Base-by-base conservation (phyloP, 2,329 filamentous ascomycete species). In the Hirsutella minnesotensis region DNA sequence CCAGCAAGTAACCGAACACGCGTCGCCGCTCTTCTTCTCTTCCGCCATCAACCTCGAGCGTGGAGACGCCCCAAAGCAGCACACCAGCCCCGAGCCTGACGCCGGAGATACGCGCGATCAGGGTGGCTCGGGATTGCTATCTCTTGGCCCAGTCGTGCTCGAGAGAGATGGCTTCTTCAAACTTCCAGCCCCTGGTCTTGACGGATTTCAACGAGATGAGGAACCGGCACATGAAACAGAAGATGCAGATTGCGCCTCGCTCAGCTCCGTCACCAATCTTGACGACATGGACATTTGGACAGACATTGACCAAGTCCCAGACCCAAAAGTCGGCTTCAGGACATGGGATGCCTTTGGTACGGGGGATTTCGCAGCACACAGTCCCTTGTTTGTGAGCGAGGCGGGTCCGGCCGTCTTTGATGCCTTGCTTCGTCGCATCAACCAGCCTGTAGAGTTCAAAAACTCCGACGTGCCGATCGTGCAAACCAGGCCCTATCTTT, bases 281-380 rank as follows among this genome's bases (percentile, higher is more conserved):
- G 9, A 43, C 1, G 42, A 37, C 5, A 43, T 40, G 10, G 60
- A 64, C 38, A 38, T 71, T 2, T 82, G 78, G 77, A 57, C 70
- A 30, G 52, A 61, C 1, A 54, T 62, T 1, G 60, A 66, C 8
- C 53, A 61, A 12, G 47, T 54, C 9, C 39, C 51, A 2, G 41
- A 50, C n/a, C 56, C 56, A 4, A 40, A 47, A 5, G 61, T 69
- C 7, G 58, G 64, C 33, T 77, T 79, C 53, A 73, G 72, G 46
- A 81, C 80, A 1, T 92, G 86, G 86, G 79, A 87, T 49, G 64
- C 61, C 2, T 89, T 89, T 51, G 56, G 65, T n/a, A 54, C 64
- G 5, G 55, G 65, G 4, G 60, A 65, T 9, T 49, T 57, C 2
- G 46, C 45, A 10, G 40, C 46, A 19, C 56, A 37, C 63, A 69